A percentile compares a stretch with the other conserved stretches of the same genome.
Evolutionary conservation across 345 rosid genomes (phyloP).

Genomic region (Populus ilicifolia): DNA sequence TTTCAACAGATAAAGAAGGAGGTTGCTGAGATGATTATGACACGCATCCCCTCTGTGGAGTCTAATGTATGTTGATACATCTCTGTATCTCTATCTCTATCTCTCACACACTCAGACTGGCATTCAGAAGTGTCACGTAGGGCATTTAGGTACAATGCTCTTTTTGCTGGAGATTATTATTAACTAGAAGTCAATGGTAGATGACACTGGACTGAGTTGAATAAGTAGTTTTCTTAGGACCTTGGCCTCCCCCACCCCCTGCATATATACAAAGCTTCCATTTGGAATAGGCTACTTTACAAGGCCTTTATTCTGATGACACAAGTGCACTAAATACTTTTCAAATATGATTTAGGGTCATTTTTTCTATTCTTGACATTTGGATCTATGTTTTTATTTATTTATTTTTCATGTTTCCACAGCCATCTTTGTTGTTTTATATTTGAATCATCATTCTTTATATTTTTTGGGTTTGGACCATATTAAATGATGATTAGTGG

Average conservation of each 20-base stretch:
- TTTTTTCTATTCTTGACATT: background rate
- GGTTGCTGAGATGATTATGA: slow-evolving; percentile 69
- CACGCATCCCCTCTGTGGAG: slow-evolving; percentile 47
- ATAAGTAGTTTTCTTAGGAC: too few species aligned
- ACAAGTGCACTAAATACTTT: too few species aligned
- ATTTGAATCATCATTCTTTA: background rate
- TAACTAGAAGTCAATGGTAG: background rate
- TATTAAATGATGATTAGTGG: background rate
- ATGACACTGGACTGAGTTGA: background rate
- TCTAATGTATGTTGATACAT: slow-evolving; percentile 45
- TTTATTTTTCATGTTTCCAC: background rate
- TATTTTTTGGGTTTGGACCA: background rate
- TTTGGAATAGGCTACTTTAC: background rate
- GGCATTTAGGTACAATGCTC: background rate
- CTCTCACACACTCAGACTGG: background rate
- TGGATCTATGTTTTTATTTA: background rate
- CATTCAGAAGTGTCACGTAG: background rate
- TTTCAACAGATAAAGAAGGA: slow-evolving; percentile 79
- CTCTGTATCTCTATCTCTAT: slow-evolving; percentile 9
- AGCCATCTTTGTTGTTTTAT: background rate
- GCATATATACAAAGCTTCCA: background rate
- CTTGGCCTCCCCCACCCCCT: too few species aligned
- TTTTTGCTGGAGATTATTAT: background rate
- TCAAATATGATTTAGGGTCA: background rate
- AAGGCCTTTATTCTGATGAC: too few species aligned